Percentiles rank a stretch among this genome's conserved stretches.
Evolutionary conservation across 1,284 basidiomycete species (phyloP).

Genomic region (Malassezia brasiliensis): DNA sequence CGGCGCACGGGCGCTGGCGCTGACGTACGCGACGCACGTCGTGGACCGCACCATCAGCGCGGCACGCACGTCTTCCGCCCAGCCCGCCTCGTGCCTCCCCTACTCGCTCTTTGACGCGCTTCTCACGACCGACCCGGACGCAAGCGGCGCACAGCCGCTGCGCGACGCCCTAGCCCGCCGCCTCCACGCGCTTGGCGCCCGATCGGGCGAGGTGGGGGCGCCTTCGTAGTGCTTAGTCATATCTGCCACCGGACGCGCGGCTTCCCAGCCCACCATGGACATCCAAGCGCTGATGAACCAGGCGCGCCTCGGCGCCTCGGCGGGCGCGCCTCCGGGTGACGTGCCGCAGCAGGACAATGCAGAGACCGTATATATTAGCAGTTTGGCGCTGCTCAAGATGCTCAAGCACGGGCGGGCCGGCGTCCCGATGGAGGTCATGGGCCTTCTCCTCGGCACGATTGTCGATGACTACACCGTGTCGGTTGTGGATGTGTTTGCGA

Average conservation of each 20-base stretch:
- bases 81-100: not conserved
- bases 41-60: not conserved
- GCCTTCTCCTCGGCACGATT: constrained; percentile 95
- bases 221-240: not conserved
- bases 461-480: constrained; percentile 82
- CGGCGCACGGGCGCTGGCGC: constrained; percentile 67
- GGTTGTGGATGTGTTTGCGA: constrained; percentile 97
- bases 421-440: constrained; percentile 99
- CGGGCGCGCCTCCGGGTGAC: constrained; percentile 27
- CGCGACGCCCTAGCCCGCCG: not conserved
- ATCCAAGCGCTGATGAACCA: constrained; percentile 40
- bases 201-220: not conserved
- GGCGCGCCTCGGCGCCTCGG: constrained; percentile 31
- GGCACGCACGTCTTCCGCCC: not conserved
- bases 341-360: constrained; percentile 50
- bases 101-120: constrained; percentile 17
- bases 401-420: constrained; percentile 97
- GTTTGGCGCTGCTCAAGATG: constrained; percentile 61
- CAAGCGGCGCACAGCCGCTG: not conserved
- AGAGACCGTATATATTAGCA: constrained; percentile 47
- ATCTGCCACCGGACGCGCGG: not conserved
- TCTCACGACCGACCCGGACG: not conserved
- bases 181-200: not conserved
- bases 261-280: constrained; percentile 26
- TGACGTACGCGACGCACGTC: constrained; percentile 56